These are phyloP conservation scores for Cordyceps farinosa DNA, from an alignment of 2,329 filamentous ascomycete species.

Conservation along the genomic window DNA sequence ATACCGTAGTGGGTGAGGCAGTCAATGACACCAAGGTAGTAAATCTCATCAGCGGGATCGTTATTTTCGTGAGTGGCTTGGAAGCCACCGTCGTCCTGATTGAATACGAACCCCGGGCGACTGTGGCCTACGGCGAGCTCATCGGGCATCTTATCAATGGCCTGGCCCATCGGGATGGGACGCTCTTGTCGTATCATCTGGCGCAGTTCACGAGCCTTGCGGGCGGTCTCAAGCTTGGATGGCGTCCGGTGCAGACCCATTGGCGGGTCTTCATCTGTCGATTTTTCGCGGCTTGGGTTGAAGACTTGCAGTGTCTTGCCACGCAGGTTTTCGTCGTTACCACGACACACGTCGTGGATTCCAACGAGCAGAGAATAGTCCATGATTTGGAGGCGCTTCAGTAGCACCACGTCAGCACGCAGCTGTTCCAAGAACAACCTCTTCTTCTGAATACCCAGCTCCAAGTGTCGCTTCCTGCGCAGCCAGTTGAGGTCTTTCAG, in stretches of 20 bases:
- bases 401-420: constrained; percentile 76
- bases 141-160: constrained; percentile 81
- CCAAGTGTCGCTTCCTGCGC: constrained; percentile 76
- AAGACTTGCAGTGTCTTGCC: constrained; percentile 91
- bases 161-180: constrained; percentile 87
- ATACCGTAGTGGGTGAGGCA: constrained; percentile 95
- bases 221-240: constrained; percentile 85
- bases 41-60: constrained; percentile 80
- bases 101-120: constrained; percentile 75
- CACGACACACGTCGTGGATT: constrained; percentile 84
- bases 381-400: constrained; percentile 94
- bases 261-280: constrained; percentile 55
- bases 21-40: constrained; percentile 97
- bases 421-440: constrained; percentile 85
- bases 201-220: constrained; percentile 85
- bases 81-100: constrained; percentile 90
- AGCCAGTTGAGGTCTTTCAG: constrained; percentile 98
- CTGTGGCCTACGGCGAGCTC: constrained; percentile 73
- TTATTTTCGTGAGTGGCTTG: constrained; percentile 90
- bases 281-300: constrained; percentile 72
- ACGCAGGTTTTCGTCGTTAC: constrained; percentile 91
- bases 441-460: constrained; percentile 87
- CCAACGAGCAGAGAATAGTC: constrained; percentile 95
- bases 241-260: constrained; percentile 78
- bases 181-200: constrained; percentile 91